Conservation (phyloP, 2,329 filamentous ascomycete genomes). For the Xylariaceae sp. region DNA sequence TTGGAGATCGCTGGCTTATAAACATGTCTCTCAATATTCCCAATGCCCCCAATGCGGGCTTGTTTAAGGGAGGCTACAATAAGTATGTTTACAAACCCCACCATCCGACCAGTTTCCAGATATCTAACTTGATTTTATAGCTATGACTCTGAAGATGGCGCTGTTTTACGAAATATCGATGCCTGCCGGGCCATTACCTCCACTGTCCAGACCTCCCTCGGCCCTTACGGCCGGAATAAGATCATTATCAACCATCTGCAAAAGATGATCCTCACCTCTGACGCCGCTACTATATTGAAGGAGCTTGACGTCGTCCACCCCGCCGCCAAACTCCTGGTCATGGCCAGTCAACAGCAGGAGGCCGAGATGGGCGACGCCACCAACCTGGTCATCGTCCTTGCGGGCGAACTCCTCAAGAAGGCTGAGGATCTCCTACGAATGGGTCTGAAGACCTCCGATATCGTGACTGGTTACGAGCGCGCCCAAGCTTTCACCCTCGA, state of each 20-base stretch:
- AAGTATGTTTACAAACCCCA: slow-evolving; percentile 59
- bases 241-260: slow-evolving; percentile 99
- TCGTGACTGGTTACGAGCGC: slow-evolving; percentile 92
- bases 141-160: slow-evolving; percentile 98
- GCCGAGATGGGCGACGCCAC: slow-evolving; percentile 98
- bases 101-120: slow-evolving; percentile 12
- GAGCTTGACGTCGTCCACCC: slow-evolving; percentile 98
- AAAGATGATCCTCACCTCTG: slow-evolving; percentile 99
- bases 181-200: slow-evolving; percentile 93
- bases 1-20: background rate
- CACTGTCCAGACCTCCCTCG: slow-evolving; percentile 94
- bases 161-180: slow-evolving; percentile 96
- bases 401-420: slow-evolving; percentile 93
- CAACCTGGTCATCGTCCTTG: slow-evolving; percentile 93
- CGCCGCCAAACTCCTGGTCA: slow-evolving; percentile 93
- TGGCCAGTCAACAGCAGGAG: slow-evolving; percentile 99
- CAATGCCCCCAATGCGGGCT: slow-evolving; percentile 82
- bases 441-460: slow-evolving; percentile 98
- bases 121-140: slow-evolving; percentile 44
- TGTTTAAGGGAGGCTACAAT: slow-evolving; percentile 96
- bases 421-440: slow-evolving; percentile 94
- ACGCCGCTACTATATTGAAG: slow-evolving; percentile 93
- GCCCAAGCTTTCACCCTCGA: slow-evolving; percentile 86
- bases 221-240: slow-evolving; percentile 97
- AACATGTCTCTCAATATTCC: slow-evolving; percentile 95